These are phyloP conservation scores for Eucalyptus sideroxylon DNA, from an alignment of 345 rosid genomes.

Conservation along the genomic window DNA sequence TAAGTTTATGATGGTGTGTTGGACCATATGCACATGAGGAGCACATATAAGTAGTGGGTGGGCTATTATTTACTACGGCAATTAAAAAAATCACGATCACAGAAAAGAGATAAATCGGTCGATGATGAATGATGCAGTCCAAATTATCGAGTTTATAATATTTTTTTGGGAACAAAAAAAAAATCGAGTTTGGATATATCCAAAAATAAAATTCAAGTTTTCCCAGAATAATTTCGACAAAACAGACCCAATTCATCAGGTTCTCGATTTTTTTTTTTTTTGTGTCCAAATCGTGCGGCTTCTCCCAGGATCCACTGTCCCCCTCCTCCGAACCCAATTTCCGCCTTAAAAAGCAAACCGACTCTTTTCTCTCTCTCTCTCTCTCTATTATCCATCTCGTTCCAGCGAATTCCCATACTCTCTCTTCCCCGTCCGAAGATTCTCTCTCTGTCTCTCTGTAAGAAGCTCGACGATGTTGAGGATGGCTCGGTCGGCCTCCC, in stretches of 20 bases:
- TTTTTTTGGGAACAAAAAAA: too few species aligned
- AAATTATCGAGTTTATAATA: too few species aligned
- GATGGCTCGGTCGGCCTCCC: not conserved
- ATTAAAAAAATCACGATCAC: too few species aligned
- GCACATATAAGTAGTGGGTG: too few species aligned
- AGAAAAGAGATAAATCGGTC: too few species aligned
- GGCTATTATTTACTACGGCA: too few species aligned
- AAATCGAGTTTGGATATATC: not conserved
- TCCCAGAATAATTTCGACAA: not conserved
- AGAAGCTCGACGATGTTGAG: not conserved
- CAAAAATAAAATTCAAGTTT: not conserved
- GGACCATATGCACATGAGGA: too few species aligned
- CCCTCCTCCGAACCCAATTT: not conserved
- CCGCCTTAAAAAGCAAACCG: not conserved
- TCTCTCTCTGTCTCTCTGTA: not conserved
- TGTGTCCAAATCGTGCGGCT: not conserved
- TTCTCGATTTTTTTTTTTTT: not conserved
- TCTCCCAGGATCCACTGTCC: not conserved
- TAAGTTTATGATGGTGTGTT: too few species aligned
- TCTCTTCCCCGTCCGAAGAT: not conserved
- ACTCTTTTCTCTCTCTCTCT: not conserved
- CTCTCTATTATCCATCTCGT: not conserved
- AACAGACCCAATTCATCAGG: not conserved
- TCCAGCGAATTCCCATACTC: not conserved
- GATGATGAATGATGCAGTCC: too few species aligned